These are phyloP conservation scores for Trametes versicolor DNA, from an alignment of 1,284 basidiomycete species.

Conservation along the genomic window DNA sequence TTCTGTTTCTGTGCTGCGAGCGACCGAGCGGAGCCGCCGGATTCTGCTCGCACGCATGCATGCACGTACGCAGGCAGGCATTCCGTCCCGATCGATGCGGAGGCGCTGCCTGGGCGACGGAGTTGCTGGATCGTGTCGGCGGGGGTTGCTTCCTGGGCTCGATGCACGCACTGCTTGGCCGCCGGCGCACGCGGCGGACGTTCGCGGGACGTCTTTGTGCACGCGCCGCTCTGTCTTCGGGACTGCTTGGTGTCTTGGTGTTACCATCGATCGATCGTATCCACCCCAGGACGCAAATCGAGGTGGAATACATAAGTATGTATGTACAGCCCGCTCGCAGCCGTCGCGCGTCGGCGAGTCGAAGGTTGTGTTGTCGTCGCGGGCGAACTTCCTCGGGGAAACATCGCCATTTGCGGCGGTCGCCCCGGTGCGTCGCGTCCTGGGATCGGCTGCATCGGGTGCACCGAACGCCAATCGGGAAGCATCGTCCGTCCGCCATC, in stretches of 20 bases:
- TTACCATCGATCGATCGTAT: slow-evolving; percentile 1
- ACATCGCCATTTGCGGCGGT: not conserved
- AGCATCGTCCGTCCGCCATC: not conserved
- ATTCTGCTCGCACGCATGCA: not conserved
- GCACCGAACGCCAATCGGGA: not conserved
- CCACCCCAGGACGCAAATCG: not conserved
- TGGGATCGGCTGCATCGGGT: not conserved
- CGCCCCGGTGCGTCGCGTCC: not conserved
- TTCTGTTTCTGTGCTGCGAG: no score
- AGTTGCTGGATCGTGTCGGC: not conserved
- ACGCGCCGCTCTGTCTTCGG: not conserved
- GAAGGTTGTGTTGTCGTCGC: no score
- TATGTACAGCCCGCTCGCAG: no score
- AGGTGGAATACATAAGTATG: no score
- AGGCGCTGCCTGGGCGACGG: not conserved
- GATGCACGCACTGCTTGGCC: not conserved
- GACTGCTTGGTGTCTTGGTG: not conserved
- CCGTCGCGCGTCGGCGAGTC: no score
- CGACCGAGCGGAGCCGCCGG: not conserved
- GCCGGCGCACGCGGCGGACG: not conserved
- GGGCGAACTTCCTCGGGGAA: not conserved
- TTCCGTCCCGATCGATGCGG: slow-evolving; percentile 14
- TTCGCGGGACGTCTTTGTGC: slow-evolving; percentile 1
- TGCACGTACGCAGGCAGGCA: not conserved
- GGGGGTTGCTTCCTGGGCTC: not conserved